phyloP scores from a whole-genome alignment of 2,329 filamentous ascomycete genomes.

The Pseudogymnoascus sp. region DNA sequence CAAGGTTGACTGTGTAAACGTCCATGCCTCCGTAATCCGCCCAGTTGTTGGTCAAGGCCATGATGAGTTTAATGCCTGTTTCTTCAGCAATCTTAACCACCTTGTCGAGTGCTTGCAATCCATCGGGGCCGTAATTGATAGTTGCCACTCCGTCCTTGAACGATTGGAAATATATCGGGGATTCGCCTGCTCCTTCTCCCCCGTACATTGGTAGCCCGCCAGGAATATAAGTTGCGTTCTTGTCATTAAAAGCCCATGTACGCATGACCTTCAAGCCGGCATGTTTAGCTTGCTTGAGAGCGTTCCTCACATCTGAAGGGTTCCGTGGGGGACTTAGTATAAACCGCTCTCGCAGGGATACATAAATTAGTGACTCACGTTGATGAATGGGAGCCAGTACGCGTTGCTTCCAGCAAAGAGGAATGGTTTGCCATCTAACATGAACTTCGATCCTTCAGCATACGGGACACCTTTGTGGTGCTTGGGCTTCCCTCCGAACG shows the following conservation, averaged over 20 bases:
- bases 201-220: conserved; percentile 43
- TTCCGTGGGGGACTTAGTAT: background rate
- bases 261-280: conserved; percentile 43
- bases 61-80: conserved; percentile 42
- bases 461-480: conserved; percentile 37
- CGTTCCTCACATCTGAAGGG: conserved; percentile 26
- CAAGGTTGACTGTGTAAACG: conserved; percentile 47
- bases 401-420: conserved; percentile 50
- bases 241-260: conserved; percentile 51
- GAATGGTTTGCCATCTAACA: conserved; percentile 45
- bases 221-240: conserved; percentile 38
- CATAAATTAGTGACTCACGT: conserved; percentile 28
- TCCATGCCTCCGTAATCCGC: conserved; percentile 53
- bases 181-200: conserved; percentile 17
- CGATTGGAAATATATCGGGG: conserved; percentile 25
- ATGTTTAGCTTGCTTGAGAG: conserved; percentile 27
- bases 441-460: conserved; percentile 40
- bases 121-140: conserved; percentile 27
- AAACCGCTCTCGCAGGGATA: conserved; percentile 35
- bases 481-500: background rate
- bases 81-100: conserved; percentile 42
- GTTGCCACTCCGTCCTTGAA: conserved; percentile 14
- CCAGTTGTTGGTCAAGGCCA: conserved; percentile 50
- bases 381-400: conserved; percentile 47
- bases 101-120: conserved; percentile 38